Evolutionary conservation across 352 stramenopile species (phyloP).

Genomic region (Blastocystis sp.): DNA sequence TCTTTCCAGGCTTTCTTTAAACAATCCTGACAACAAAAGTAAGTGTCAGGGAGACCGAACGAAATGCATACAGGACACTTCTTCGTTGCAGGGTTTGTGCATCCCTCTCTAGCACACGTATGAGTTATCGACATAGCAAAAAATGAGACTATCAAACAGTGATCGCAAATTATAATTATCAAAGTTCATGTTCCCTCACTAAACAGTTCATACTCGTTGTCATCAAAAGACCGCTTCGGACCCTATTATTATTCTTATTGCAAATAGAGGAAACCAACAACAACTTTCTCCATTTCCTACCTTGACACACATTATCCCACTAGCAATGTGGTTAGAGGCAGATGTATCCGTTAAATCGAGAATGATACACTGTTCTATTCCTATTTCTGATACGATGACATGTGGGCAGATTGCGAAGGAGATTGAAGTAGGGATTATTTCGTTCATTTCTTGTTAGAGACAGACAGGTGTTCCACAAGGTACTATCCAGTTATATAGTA

Average conservation of each 20-base stretch:
- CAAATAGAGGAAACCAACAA: no score
- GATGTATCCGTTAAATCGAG: not conserved
- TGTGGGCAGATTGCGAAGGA: not conserved
- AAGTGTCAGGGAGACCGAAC: constrained; percentile 77
- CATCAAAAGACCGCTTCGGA: no score
- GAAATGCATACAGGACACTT: constrained; percentile 86
- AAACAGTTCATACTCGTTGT: not conserved
- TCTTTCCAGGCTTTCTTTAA: constrained; percentile 90
- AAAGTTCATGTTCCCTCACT: not conserved
- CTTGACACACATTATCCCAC: not conserved
- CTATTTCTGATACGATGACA: not conserved
- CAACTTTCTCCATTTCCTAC: not conserved
- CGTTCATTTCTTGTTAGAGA: not conserved
- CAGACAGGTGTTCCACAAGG: not conserved
- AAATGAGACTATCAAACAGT: constrained; percentile 25
- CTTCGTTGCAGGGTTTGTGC: constrained; percentile 79
- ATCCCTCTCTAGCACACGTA: constrained; percentile 71
- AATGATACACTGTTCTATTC: not conserved
- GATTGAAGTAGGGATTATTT: not conserved
- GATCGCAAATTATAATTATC: not conserved
- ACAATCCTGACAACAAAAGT: constrained; percentile 77
- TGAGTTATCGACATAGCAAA: constrained; percentile 25
- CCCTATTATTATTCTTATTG: no score
- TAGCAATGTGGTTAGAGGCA: not conserved
- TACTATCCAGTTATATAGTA: not conserved